Evolutionary conservation across 768 basidiomycete species (phyloP).

Genomic region (Rhizopogon sp.): DNA sequence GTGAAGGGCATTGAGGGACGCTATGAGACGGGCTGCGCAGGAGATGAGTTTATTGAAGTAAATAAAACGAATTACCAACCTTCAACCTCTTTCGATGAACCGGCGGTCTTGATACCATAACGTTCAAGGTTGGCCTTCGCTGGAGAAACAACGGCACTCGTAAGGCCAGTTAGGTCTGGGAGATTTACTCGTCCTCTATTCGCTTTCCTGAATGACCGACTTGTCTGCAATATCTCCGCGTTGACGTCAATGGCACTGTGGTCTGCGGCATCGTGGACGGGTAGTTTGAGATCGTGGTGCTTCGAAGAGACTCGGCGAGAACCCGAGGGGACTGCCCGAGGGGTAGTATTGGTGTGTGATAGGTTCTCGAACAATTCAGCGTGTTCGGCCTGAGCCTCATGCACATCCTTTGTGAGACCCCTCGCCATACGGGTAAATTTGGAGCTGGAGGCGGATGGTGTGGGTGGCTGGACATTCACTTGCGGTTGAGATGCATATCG

Average conservation of each 20-base stretch:
- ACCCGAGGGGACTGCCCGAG: neutral
- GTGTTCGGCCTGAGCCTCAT: constrained; percentile 27
- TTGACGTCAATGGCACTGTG: constrained; percentile 13
- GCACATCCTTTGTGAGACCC: constrained; percentile 52
- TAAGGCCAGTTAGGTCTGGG: constrained; percentile 83
- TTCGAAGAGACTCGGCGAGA: constrained; percentile 6
- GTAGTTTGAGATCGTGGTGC: neutral
- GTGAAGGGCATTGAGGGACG: constrained; percentile 60
- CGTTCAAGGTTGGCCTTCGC: constrained; percentile 52
- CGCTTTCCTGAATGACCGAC: constrained; percentile 13
- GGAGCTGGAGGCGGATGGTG: constrained; percentile 50
- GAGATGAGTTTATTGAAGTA: neutral
- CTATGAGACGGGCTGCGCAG: constrained; percentile 51
- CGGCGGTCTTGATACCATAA: constrained; percentile 41
- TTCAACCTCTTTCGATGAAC: constrained; percentile 54
- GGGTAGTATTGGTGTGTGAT: constrained; percentile 2
- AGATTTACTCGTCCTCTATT: constrained; percentile 47
- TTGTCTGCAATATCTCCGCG: constrained; percentile 5
- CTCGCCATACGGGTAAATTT: constrained; percentile 58
- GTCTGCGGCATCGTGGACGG: constrained; percentile 31
- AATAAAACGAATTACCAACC: constrained; percentile 34
- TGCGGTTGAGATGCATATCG: constrained; percentile 26
- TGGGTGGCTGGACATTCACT: constrained; percentile 53
- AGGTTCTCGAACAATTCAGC: neutral
- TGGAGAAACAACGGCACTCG: constrained; percentile 72